A percentile compares a stretch with the other conserved stretches of the same genome.
Conservation (phyloP, 1,139 yeast species). For the Magnusiomyces clavatus region DNA sequence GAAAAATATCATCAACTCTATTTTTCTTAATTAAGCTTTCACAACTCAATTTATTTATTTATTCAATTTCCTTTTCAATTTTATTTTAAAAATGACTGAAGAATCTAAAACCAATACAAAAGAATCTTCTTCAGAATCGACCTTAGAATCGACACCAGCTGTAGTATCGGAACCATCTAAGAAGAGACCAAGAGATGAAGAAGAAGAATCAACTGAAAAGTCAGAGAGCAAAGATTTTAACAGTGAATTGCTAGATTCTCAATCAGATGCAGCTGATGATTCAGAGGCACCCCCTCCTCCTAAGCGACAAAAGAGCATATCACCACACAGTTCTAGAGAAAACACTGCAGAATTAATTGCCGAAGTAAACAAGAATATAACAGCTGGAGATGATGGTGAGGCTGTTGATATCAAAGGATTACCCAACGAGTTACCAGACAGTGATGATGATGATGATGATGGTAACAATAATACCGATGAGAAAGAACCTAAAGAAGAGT, state of each 20-base stretch:
- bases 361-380: background rate
- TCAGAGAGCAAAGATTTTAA: too few relatives aligned
- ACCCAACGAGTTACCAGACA: conserved; percentile 9
- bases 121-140: too few relatives aligned
- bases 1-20: background rate
- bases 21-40: background rate
- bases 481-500: background rate
- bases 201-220: too few relatives aligned
- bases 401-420: conserved; percentile 2
- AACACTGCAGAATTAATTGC: conserved; percentile 7
- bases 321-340: background rate
- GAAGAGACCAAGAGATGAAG: background rate
- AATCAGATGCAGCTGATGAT: background rate
- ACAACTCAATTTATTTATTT: background rate
- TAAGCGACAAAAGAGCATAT: background rate
- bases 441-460: conserved; percentile 7
- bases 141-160: background rate
- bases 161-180: background rate
- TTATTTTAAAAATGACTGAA: background rate
- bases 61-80: background rate
- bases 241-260: background rate
- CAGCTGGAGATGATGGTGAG: background rate
- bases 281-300: background rate
- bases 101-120: background rate
- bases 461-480: background rate